Evolutionary conservation across 2,329 filamentous ascomycete genomes (phyloP), one percentile per base, ranked within the genome.

Genomic region (Sarocladium brachiariae): DNA sequence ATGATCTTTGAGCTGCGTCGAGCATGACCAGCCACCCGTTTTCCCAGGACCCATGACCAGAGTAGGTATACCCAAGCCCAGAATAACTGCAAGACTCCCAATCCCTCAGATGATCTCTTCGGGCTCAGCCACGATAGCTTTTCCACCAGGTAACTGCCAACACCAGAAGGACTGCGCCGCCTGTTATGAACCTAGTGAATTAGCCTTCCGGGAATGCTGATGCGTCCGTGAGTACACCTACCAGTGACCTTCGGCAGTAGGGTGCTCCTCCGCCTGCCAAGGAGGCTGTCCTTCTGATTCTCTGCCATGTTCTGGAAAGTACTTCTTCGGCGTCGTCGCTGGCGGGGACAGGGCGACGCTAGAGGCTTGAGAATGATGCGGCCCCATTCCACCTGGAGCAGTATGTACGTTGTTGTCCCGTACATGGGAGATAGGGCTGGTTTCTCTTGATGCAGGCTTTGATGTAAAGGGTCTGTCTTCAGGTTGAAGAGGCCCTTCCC

Each of bases 381-480:
- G 19, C 30, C 27, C 33, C 25, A 10, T 35, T 30, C 30, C 19
- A 37, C 3, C 11, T 6, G 6, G 31, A 35, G 30, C 25, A 34
- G 27, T 31, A 33, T 47, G 16, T 49, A 49, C 46, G 19, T 49
- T 49, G 31, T n/a, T n/a, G n/a, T n/a, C n/a, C n/a, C n/a, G n/a
- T n/a, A n/a, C n/a, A n/a, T n/a, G n/a, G n/a, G n/a, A n/a, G n/a
- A n/a, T n/a, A n/a, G n/a, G n/a, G n/a, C n/a, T n/a, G n/a, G n/a
- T n/a, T n/a, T n/a, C n/a, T 21, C 63, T 60, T 1, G 68, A 59
- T 10, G 60, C 61, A 19, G 67, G 56, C 4, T 68, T 55, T 16
- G 71, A 66, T 5, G 70, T 68, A 2, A 60, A 56, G 10, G 70
- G 63, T 10, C 61, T 58, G 18, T 67, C 64, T 7, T 70, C 65